Conservation (phyloP, 78 protist genomes). For the Monocercomonoides exilis region DNA sequence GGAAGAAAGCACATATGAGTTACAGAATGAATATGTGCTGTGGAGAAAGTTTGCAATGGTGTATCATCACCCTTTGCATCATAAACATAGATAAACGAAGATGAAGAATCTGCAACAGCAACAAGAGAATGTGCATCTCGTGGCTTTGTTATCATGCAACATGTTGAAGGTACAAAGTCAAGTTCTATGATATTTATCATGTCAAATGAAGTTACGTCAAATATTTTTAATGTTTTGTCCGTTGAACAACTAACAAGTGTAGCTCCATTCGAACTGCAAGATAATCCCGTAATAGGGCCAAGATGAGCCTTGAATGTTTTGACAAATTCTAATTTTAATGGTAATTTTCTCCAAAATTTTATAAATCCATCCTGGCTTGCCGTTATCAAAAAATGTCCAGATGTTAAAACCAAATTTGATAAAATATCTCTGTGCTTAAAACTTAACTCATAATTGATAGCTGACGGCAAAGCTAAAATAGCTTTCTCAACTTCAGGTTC, state of each 20-base stretch:
- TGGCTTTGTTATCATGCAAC: background rate
- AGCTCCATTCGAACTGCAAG: background rate
- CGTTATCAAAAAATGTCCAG: slow-evolving; percentile 64
- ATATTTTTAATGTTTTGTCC: background rate
- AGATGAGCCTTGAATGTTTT: slow-evolving; percentile 76
- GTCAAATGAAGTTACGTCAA: background rate
- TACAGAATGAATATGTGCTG: background rate
- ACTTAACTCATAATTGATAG: background rate
- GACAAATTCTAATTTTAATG: slow-evolving; percentile 69
- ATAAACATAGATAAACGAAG: background rate
- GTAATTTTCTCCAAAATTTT: slow-evolving; percentile 85
- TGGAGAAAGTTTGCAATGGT: background rate
- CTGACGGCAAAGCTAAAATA: background rate
- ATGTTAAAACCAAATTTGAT: background rate
- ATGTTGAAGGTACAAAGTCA: background rate
- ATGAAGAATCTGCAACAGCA: background rate
- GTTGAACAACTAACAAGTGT: background rate
- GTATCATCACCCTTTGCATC: background rate
- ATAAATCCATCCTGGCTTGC: slow-evolving; percentile 71
- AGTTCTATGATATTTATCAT: background rate
- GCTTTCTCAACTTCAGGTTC: no score
- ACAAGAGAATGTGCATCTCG: background rate
- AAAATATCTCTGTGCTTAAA: background rate
- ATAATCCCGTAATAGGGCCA: background rate
- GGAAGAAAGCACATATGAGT: background rate